Conservation (phyloP, 78 protist species). For the Tieghemostelium lacteum region DNA sequence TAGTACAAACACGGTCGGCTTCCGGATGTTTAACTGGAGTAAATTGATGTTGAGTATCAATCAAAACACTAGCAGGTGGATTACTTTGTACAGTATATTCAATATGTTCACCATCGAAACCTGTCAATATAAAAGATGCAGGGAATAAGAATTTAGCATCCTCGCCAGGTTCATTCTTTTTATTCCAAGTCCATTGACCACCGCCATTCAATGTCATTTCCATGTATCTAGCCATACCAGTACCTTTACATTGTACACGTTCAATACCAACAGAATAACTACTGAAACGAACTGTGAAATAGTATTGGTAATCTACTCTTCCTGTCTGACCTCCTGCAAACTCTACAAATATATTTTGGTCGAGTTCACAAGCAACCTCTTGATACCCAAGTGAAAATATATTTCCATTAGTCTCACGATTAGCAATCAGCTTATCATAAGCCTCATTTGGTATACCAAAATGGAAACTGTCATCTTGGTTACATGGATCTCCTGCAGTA, state of each 20-base stretch:
- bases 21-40: constrained; percentile 1
- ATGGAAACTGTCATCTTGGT: constrained; percentile 28
- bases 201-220: not conserved
- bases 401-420: not conserved
- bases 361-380: constrained; percentile 35
- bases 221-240: constrained; percentile 20
- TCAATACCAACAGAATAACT: constrained; percentile 2
- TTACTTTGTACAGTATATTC: not conserved
- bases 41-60: constrained; percentile 39
- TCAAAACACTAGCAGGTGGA: not conserved
- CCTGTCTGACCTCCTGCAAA: constrained; percentile 8
- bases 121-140: constrained; percentile 24
- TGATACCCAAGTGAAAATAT: constrained; percentile 65
- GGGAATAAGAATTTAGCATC: constrained; percentile 52
- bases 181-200: constrained; percentile 34
- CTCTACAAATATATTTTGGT: not conserved
- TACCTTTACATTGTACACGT: constrained; percentile 1
- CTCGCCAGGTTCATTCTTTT: constrained; percentile 9
- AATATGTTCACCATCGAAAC: constrained; percentile 3
- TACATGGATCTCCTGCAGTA: constrained; percentile 43
- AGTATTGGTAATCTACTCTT: constrained; percentile 23
- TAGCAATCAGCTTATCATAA: constrained; percentile 30
- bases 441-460: constrained; percentile 1
- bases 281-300: constrained; percentile 17
- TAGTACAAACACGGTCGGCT: not conserved